Evolutionary conservation across 176 grass and related monocot genomes (phyloP).

Genomic region (Aegilops speltoides): DNA sequence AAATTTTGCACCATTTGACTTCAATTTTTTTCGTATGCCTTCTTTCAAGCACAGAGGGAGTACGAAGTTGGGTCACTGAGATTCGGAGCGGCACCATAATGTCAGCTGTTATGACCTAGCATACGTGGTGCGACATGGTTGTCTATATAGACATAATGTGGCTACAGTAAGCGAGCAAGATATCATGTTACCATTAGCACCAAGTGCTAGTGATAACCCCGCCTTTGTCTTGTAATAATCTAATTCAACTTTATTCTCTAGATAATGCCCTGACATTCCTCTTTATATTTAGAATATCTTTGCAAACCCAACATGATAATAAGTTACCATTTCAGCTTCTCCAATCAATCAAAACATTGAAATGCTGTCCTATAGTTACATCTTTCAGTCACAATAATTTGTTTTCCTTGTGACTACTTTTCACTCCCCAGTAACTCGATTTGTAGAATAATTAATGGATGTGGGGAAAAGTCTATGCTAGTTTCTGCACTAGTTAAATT

Average conservation of each 20-base stretch:
- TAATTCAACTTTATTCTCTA: background rate
- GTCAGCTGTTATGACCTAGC: background rate
- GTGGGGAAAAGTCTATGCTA: background rate
- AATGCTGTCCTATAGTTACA: slow-evolving; percentile 9
- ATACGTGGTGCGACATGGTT: background rate
- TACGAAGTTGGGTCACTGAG: background rate
- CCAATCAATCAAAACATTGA: background rate
- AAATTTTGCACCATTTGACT: no score
- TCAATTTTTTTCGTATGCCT: no score
- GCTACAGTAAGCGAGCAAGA: background rate
- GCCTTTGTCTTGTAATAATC: background rate
- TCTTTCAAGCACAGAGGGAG: background rate
- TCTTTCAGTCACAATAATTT: background rate
- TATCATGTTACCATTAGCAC: background rate
- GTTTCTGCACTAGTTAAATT: background rate
- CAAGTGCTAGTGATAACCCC: background rate
- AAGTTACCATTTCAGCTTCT: background rate
- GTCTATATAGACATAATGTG: background rate
- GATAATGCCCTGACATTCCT: background rate
- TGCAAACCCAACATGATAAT: background rate
- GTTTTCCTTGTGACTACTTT: background rate
- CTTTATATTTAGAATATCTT: background rate
- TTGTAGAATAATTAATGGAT: background rate
- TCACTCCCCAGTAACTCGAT: background rate
- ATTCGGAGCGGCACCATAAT: background rate